These are phyloP conservation scores for Gracilaria gracilis DNA, from an alignment of 23 red algal species.

Conservation along the genomic window DNA sequence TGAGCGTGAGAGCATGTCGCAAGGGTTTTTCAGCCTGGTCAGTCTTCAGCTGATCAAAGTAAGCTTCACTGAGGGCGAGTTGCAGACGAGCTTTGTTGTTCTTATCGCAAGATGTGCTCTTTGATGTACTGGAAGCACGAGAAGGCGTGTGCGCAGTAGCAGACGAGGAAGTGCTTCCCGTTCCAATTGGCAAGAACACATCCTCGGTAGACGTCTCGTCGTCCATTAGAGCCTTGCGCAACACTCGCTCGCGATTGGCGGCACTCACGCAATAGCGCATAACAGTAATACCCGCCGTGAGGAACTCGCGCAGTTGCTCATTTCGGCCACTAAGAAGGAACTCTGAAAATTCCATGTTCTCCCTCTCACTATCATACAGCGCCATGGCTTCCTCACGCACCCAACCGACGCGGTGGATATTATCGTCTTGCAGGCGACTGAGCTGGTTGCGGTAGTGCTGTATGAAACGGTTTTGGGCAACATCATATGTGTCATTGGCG, in stretches of 20 bases:
- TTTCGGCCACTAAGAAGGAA: slow-evolving; percentile 36
- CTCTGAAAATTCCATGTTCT: slow-evolving; percentile 79
- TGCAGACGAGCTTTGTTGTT: slow-evolving; percentile 71
- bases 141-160: slow-evolving; percentile 7
- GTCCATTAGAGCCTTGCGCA: slow-evolving; percentile 43
- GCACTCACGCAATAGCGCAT: slow-evolving; percentile 89
- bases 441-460: slow-evolving; percentile 62
- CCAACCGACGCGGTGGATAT: slow-evolving; percentile 68
- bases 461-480: slow-evolving; percentile 69
- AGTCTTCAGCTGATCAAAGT: slow-evolving; percentile 70
- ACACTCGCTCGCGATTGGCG: slow-evolving; percentile 37
- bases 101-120: slow-evolving; percentile 40
- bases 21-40: slow-evolving; percentile 79
- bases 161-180: not conserved
- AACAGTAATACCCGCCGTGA: slow-evolving; percentile 65
- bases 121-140: not conserved
- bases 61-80: slow-evolving; percentile 77
- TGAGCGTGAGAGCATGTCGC: slow-evolving; percentile 62
- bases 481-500: slow-evolving; percentile 35
- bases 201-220: slow-evolving; percentile 70
- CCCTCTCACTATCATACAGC: slow-evolving; percentile 73
- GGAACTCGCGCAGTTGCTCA: slow-evolving; percentile 59
- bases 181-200: slow-evolving; percentile 5
- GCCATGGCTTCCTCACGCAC: slow-evolving; percentile 80
- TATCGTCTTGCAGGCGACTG: slow-evolving; percentile 53